phyloP scores from a whole-genome alignment of 1,284 basidiomycete genomes.

The Apiotrichum akiyoshidainum region DNA sequence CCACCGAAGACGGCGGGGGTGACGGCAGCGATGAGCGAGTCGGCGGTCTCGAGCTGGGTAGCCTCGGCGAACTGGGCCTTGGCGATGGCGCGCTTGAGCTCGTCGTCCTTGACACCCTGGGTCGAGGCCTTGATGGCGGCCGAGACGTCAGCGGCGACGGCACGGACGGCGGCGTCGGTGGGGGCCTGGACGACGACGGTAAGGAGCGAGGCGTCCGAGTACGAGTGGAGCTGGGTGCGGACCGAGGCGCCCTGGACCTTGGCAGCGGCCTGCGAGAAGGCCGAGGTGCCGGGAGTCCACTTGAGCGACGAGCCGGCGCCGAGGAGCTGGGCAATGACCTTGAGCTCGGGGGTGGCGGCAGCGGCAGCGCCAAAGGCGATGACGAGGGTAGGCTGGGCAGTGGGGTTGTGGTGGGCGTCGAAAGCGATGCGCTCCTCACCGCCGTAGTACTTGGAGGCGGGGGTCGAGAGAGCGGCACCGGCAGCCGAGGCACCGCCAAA shows the following conservation, averaged over 20 bases:
- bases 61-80: constrained; percentile 84
- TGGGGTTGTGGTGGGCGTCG: constrained; percentile 58
- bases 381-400: constrained; percentile 64
- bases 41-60: constrained; percentile 60
- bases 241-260: constrained; percentile 55
- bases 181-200: constrained; percentile 63
- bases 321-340: constrained; percentile 72
- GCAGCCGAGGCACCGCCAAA: constrained; percentile 54
- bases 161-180: constrained; percentile 49
- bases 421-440: constrained; percentile 70
- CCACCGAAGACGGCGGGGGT: constrained; percentile 58
- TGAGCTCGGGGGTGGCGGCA: constrained; percentile 62
- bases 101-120: constrained; percentile 62
- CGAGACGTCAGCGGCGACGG: constrained; percentile 61
- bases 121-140: constrained; percentile 64
- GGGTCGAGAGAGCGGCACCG: constrained; percentile 42
- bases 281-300: constrained; percentile 72
- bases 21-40: constrained; percentile 64
- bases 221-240: constrained; percentile 71
- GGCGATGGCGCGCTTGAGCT: constrained; percentile 72
- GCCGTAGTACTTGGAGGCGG: constrained; percentile 66
- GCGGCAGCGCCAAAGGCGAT: constrained; percentile 72
- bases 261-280: constrained; percentile 57
- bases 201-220: constrained; percentile 84
- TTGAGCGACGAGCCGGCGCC: constrained; percentile 71